phyloP scores from a whole-genome alignment of 768 basidiomycete genomes.

The Boletus reticuloceps region DNA sequence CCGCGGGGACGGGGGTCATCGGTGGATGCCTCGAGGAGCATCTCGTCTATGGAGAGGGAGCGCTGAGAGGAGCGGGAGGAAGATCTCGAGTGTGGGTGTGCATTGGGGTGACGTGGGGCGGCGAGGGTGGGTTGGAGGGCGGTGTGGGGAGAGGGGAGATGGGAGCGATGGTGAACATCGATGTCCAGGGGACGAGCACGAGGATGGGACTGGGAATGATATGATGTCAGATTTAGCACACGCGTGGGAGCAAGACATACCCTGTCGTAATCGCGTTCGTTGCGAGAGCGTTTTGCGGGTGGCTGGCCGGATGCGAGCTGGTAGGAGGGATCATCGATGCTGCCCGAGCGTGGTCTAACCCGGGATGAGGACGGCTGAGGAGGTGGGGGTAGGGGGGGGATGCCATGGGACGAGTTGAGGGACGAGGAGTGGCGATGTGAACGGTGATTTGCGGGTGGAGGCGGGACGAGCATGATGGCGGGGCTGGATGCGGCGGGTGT shows the following conservation, averaged over 20 bases:
- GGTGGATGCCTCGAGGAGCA: slow-evolving; percentile 45
- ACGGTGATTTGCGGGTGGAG: slow-evolving; percentile 13
- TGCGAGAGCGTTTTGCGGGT: slow-evolving; percentile 48
- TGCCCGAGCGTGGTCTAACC: slow-evolving; percentile 44
- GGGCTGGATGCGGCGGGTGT: slow-evolving; percentile 23
- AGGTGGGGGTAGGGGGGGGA: slow-evolving; percentile 39
- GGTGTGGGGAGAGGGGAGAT: slow-evolving; percentile 18
- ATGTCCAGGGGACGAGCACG: slow-evolving; percentile 19
- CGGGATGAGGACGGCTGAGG: slow-evolving; percentile 33
- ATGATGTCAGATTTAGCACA: slow-evolving; percentile 4
- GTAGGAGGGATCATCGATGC: slow-evolving; percentile 36
- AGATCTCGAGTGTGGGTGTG: slow-evolving; percentile 25
- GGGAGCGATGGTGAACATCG: slow-evolving; percentile 28
- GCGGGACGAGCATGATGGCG: slow-evolving; percentile 29
- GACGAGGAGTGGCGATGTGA: slow-evolving; percentile 22
- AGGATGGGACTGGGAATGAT: slow-evolving; percentile 9
- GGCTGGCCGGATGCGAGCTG: slow-evolving; percentile 39
- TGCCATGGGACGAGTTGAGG: slow-evolving; percentile 28
- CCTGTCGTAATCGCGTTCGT: slow-evolving; percentile 36
- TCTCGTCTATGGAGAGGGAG: slow-evolving; percentile 44
- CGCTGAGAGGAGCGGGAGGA: slow-evolving; percentile 36
- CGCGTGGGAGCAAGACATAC: not conserved
- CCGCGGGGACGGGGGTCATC: slow-evolving; percentile 35
- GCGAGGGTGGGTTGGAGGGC: slow-evolving; percentile 10
- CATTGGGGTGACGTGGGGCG: slow-evolving; percentile 10